Conservation (phyloP, 2,329 filamentous ascomycete genomes). For the Apiospora malaysiana region DNA sequence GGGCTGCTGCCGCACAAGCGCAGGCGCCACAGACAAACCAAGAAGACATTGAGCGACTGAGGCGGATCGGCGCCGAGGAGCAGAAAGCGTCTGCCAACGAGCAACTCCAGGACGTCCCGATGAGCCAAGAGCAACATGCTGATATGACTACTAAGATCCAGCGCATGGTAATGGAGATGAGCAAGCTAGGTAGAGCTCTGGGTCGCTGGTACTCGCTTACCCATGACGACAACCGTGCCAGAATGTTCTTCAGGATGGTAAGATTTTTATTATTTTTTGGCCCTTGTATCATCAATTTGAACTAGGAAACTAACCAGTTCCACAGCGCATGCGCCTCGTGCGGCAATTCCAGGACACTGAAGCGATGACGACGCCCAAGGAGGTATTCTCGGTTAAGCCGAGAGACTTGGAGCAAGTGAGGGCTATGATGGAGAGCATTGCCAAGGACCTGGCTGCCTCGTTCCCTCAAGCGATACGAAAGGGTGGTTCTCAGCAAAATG, state of each 20-base stretch:
- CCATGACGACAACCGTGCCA: slow-evolving; percentile 55
- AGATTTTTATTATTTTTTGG: too few species aligned
- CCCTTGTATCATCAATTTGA: neutral
- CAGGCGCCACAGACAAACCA: slow-evolving; percentile 29
- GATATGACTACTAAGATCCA: slow-evolving; percentile 53
- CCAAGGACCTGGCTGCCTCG: slow-evolving; percentile 49
- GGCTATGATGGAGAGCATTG: slow-evolving; percentile 57
- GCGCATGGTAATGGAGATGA: slow-evolving; percentile 48
- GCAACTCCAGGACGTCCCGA: slow-evolving; percentile 50
- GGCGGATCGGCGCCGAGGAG: slow-evolving; percentile 40
- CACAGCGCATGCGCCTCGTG: slow-evolving; percentile 57
- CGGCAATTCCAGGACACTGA: slow-evolving; percentile 55
- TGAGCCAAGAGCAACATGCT: slow-evolving; percentile 50
- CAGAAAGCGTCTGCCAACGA: slow-evolving; percentile 46
- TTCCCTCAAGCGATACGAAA: slow-evolving; percentile 24
- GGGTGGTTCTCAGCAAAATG: neutral
- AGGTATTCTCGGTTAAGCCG: slow-evolving; percentile 57
- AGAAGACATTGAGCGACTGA: slow-evolving; percentile 47
- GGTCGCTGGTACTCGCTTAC: slow-evolving; percentile 55
- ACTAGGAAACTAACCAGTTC: slow-evolving; percentile 39
- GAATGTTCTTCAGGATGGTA: slow-evolving; percentile 59
- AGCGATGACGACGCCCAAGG: slow-evolving; percentile 50
- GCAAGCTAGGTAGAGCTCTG: slow-evolving; percentile 51
- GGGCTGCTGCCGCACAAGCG: slow-evolving; percentile 26
- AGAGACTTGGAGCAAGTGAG: slow-evolving; percentile 57